Evolutionary conservation across 2,329 filamentous ascomycete genomes (phyloP), one percentile per base, ranked within the genome.

Genomic region (Nakataea oryzae): DNA sequence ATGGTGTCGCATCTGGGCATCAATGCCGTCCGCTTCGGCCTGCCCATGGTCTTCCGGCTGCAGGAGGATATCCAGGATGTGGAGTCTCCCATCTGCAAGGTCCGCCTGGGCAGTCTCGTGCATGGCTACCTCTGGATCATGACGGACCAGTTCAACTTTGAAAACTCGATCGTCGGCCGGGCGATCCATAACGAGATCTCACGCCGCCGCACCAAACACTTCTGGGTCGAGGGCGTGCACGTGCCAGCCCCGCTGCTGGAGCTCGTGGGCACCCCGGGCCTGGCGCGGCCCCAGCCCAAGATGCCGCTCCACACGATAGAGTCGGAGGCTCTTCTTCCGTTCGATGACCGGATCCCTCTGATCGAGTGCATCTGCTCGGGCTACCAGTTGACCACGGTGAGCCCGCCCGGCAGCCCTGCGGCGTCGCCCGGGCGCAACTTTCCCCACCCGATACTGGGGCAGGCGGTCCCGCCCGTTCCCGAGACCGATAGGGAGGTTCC

Each of bases 81-180:
- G 3, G 85, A 87, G 58, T 82, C 82, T 28, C 85, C 88, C 0
- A 73, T 85, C 55, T 83, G 87, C 32, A 95, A 93, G 70, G 84
- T 96, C 54, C 88, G 90, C 56, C 79, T 96, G 56, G 91, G 90
- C 32, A 92, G 89, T 70, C 77, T 97, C 62, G 90, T 93, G 60
- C 90, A 96, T 70, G 93, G 91, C 11, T 97, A 97, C 73, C 86
- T 97, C 63, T 93, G 90, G 88, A 83, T 85, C 0, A 71, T 97
- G 64, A 86, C 84, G 5, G 87, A 93, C 63, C 87, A 85, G 62
- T 93, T 96, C 65, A 84, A 90, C 57, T 87, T 96, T 64, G 88
- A 93, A 61, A 79, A 80, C 8, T 86, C 88, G 0, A 78, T 81
- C 0, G 81, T 90, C 24, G 92, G 91, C 9, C 81, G 82, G 61